phyloP scores from a whole-genome alignment of 2,329 filamentous ascomycete genomes.

The Botrytis cinerea region DNA sequence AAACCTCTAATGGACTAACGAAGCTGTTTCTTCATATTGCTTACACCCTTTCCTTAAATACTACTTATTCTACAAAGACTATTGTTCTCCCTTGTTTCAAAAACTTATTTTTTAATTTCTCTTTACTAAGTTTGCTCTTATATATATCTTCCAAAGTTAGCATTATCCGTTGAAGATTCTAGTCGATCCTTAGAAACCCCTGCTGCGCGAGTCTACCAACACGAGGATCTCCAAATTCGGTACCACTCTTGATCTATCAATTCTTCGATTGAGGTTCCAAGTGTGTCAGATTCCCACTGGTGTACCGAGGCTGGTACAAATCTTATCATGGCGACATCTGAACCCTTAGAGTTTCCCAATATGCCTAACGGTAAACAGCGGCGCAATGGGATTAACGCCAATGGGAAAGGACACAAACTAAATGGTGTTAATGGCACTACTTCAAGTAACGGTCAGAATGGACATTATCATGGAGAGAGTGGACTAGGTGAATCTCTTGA shows the following conservation, averaged over 20 bases:
- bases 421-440: background rate
- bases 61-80: slow-evolving; percentile 1
- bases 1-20: slow-evolving; percentile 10
- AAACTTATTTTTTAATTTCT: background rate
- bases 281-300: slow-evolving; percentile 4
- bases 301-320: slow-evolving; percentile 5
- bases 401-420: background rate
- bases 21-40: slow-evolving; percentile 1
- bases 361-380: slow-evolving; percentile 9
- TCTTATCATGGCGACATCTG: slow-evolving; percentile 20
- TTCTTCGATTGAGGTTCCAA: background rate
- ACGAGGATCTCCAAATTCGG: background rate
- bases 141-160: background rate
- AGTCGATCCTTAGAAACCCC: background rate
- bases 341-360: background rate
- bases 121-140: background rate
- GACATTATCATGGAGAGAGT: slow-evolving; percentile 4
- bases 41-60: slow-evolving; percentile 13
- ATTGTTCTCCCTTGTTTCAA: slow-evolving; percentile 15
- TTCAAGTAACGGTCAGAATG: background rate
- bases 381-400: background rate
- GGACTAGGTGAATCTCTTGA: slow-evolving; percentile 9
- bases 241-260: background rate
- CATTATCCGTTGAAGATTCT: background rate
- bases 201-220: background rate